Evolutionary conservation across 768 basidiomycete genomes (phyloP).

Genomic region (Serpula lacrymans): DNA sequence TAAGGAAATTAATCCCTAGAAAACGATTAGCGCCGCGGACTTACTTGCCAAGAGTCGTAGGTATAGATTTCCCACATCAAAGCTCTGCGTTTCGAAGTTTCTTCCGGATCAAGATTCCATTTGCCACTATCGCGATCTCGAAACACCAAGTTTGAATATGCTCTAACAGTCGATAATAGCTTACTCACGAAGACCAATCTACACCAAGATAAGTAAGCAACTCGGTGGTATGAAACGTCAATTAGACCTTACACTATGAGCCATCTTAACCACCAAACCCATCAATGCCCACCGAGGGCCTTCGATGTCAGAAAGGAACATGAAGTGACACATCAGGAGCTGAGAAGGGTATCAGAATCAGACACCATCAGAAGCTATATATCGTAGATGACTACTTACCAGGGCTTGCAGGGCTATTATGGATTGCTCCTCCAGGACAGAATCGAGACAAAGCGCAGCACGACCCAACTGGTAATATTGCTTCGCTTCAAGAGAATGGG

Average conservation of each 20-base stretch:
- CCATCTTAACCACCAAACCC: slow-evolving; percentile 67
- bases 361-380: slow-evolving; percentile 33
- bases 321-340: slow-evolving; percentile 70
- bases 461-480: slow-evolving; percentile 67
- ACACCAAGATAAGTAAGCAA: slow-evolving; percentile 12
- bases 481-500: slow-evolving; percentile 66
- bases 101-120: slow-evolving; percentile 54
- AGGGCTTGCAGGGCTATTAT: slow-evolving; percentile 64
- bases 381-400: slow-evolving; percentile 44
- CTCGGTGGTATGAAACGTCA: slow-evolving; percentile 11
- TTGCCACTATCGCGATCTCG: slow-evolving; percentile 68
- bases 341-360: slow-evolving; percentile 36
- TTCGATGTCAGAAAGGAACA: slow-evolving; percentile 67
- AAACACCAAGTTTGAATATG: slow-evolving; percentile 7
- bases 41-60: slow-evolving; percentile 33
- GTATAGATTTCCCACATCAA: slow-evolving; percentile 61
- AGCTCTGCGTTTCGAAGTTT: slow-evolving; percentile 61
- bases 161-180: slow-evolving; percentile 5
- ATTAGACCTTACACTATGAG: slow-evolving; percentile 57
- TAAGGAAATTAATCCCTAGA: slow-evolving; percentile 20
- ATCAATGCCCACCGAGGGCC: slow-evolving; percentile 68
- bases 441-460: slow-evolving; percentile 60
- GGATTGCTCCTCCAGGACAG: slow-evolving; percentile 67
- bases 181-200: slow-evolving; percentile 70
- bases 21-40: slow-evolving; percentile 22